phyloP scores from a whole-genome alignment of 768 basidiomycete genomes.

The Neoboletus subvelutipes region DNA sequence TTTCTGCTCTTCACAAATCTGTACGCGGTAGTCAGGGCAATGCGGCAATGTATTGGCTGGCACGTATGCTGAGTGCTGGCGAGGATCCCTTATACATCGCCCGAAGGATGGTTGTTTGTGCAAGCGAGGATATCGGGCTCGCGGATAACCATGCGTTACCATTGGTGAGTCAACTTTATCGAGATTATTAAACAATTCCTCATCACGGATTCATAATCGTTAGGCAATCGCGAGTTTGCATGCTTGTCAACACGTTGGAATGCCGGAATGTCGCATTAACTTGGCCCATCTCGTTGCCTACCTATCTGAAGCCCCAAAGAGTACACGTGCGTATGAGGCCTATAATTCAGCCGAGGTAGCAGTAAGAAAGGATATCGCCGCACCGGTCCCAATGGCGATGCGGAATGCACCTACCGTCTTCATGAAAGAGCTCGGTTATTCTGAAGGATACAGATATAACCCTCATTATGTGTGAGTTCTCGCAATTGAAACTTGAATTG shows the following conservation, averaged over 20 bases:
- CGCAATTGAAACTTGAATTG: neutral
- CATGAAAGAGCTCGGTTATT: slow-evolving; percentile 71
- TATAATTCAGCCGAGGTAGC: slow-evolving; percentile 69
- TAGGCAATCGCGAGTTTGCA: slow-evolving; percentile 63
- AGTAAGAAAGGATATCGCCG: slow-evolving; percentile 49
- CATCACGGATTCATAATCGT: neutral
- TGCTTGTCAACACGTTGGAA: slow-evolving; percentile 69
- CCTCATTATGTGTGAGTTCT: slow-evolving; percentile 51
- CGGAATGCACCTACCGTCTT: slow-evolving; percentile 76
- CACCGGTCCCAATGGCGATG: slow-evolving; percentile 68
- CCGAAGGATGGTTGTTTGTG: slow-evolving; percentile 72
- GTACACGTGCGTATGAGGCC: slow-evolving; percentile 74
- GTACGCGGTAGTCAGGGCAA: slow-evolving; percentile 73
- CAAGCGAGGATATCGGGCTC: slow-evolving; percentile 83
- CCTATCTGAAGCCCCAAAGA: slow-evolving; percentile 81
- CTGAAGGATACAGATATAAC: slow-evolving; percentile 62
- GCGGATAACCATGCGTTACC: slow-evolving; percentile 78
- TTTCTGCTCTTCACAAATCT: slow-evolving; percentile 81
- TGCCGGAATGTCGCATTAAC: slow-evolving; percentile 81
- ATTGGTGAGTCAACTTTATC: slow-evolving; percentile 43
- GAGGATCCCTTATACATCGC: slow-evolving; percentile 81
- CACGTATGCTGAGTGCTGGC: slow-evolving; percentile 76
- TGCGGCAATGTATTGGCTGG: slow-evolving; percentile 88
- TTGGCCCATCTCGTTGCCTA: slow-evolving; percentile 76
- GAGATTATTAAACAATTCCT: slow-evolving; percentile 9